Evolutionary conservation across 768 basidiomycete genomes (phyloP).

Genomic region (Kwoniella heveanensis): DNA sequence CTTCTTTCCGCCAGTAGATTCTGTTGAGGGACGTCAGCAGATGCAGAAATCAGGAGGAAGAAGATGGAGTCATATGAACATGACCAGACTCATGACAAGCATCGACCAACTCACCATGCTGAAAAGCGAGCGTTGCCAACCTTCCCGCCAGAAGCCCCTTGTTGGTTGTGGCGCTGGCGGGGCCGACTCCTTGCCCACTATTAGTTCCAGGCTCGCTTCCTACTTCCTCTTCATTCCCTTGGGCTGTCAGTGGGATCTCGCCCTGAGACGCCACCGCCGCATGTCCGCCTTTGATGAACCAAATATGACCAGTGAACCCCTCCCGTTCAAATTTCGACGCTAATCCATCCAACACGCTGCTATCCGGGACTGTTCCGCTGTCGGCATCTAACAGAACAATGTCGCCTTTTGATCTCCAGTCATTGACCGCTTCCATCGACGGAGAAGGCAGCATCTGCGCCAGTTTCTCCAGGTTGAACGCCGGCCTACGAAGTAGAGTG

Average conservation of each 20-base stretch:
- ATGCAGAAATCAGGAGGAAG: too few species aligned
- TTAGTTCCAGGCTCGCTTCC: constrained; percentile 55
- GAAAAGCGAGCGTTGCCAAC: constrained; percentile 57
- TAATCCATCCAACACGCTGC: constrained; percentile 56
- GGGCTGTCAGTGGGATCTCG: constrained; percentile 55
- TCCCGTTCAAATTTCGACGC: constrained; percentile 57
- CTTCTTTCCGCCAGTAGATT: constrained; percentile 30
- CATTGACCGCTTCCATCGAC: constrained; percentile 46
- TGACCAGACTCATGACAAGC: too few species aligned
- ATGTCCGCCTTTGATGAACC: constrained; percentile 76
- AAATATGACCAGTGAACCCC: constrained; percentile 66
- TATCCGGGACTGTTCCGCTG: constrained; percentile 64
- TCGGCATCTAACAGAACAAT: constrained; percentile 89
- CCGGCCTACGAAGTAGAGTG: constrained; percentile 86
- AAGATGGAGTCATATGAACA: too few species aligned
- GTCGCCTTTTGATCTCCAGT: constrained; percentile 50
- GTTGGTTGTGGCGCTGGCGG: background rate
- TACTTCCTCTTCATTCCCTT: constrained; percentile 60
- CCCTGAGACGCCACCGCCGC: constrained; percentile 61
- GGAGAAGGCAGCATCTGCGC: constrained; percentile 72
- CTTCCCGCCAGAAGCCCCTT: constrained; percentile 32
- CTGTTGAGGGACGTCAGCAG: too few species aligned
- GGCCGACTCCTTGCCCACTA: constrained; percentile 6
- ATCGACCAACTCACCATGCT: constrained; percentile 45
- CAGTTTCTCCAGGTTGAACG: constrained; percentile 77